Evolutionary conservation across 768 basidiomycete species (phyloP).

Genomic region (Mycena floridula): DNA sequence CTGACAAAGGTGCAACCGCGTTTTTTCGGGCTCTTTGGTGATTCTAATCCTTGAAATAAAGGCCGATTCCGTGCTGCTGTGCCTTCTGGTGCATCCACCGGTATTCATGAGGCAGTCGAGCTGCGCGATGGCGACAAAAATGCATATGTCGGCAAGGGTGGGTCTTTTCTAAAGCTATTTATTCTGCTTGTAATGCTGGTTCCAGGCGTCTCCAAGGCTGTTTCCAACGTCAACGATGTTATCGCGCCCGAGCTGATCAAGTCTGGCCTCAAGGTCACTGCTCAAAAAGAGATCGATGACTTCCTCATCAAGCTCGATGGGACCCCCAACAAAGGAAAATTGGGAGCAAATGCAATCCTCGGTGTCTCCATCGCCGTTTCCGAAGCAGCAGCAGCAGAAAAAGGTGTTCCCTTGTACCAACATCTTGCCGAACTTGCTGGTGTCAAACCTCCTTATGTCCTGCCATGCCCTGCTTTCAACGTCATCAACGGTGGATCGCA

Average conservation of each 20-base stretch:
- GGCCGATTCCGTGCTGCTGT: conserved; percentile 93
- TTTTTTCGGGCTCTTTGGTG: conserved; percentile 6
- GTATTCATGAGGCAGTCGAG: conserved; percentile 97
- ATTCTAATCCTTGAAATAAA: conserved; percentile 21
- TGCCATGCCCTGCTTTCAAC: conserved; percentile 94
- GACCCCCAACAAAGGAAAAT: conserved; percentile 97
- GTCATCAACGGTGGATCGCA: conserved; percentile 99
- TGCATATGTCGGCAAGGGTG: conserved; percentile 94
- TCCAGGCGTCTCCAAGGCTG: conserved; percentile 88
- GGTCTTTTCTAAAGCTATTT: conserved; percentile 14
- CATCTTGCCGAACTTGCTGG: conserved; percentile 96
- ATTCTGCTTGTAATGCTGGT: conserved; percentile 5
- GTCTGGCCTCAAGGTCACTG: conserved; percentile 74
- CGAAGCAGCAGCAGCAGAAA: conserved; percentile 91
- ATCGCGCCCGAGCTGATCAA: conserved; percentile 89
- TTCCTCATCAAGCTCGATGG: conserved; percentile 98
- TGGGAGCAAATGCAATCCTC: conserved; percentile 98
- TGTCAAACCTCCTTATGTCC: conserved; percentile 87
- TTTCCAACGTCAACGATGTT: conserved; percentile 85
- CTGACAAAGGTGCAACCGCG: conserved; percentile 63
- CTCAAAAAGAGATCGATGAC: conserved; percentile 95
- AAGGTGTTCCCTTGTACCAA: conserved; percentile 91
- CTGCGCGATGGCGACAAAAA: conserved; percentile 94
- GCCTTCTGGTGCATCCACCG: conserved; percentile 97
- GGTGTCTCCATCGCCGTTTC: conserved; percentile 96